Evolutionary conservation across 371 early-diverging fungal species (phyloP), one percentile per base, ranked within the genome.

Genomic region (Globomyces sp.): DNA sequence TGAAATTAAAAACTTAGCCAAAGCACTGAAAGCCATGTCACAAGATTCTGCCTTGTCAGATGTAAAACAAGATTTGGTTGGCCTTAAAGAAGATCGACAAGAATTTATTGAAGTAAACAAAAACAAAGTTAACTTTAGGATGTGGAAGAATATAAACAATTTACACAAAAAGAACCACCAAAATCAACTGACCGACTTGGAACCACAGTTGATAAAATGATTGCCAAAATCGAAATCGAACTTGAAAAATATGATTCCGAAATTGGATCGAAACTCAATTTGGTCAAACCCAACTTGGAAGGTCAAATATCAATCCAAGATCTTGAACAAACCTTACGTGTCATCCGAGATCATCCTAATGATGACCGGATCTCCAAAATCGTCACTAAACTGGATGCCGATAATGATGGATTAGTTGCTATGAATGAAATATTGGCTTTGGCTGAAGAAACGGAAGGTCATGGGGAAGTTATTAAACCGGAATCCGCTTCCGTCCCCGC

Each of bases 141-240:
- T 68, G 68, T 81, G 37, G 77, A 74, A 44, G 81, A 81, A 66
- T 68, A 78, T 46, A 69, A 76, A 62, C 65, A 72, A 52, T 58
- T 81, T 34, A 77, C 79, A 10, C 74, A 79, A 43, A 69, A 68
- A 57, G 70, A 63, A 45, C 53, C 77, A 9, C 40, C 71, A 48
- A 75, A 74, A 42, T 58, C 71, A 10, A 59, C 74, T 11, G 51
- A 68, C 45, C 60, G 66, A 13, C 64, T 82, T 42, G 63, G 72
- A 11, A 44, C 49, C 40, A 77, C 74, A 10, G 74, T 82, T 34
- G 75, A 80, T 68, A 77, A 75, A 69, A 80, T 82, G 80, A 75
- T 82, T 58, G 39, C 67, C 64, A 82, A 84, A 68, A 85, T 92
- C 52, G 90, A 90, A 68, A 78, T 80, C 60, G 92, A 92, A 71